Conservation (phyloP, 148 eudicot genomes). For the Bassia scoparia region DNA sequence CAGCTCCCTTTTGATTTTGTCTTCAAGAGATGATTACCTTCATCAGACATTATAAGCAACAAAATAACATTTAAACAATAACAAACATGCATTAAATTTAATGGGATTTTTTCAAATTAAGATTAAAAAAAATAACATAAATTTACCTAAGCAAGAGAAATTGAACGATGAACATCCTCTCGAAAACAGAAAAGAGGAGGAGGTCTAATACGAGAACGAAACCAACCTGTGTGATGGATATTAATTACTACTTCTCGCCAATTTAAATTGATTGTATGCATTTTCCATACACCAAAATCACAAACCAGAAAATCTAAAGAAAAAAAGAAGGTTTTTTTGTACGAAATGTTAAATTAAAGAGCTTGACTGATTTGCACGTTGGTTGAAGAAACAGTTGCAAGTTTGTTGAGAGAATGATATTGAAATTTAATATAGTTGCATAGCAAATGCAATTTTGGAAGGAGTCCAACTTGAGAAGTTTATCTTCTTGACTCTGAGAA, state of each 20-base stretch:
- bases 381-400: background rate
- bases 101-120: background rate
- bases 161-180: slow-evolving; percentile 34
- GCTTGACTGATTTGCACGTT: background rate
- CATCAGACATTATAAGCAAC: slow-evolving; percentile 43
- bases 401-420: background rate
- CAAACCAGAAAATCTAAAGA: background rate
- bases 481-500: too few relatives aligned
- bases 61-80: slow-evolving; percentile 2
- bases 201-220: slow-evolving; percentile 18
- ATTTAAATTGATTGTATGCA: slow-evolving; percentile 6
- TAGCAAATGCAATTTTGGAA: too few relatives aligned
- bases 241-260: background rate
- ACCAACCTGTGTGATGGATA: background rate
- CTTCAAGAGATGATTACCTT: slow-evolving; percentile 48
- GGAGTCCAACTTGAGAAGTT: too few relatives aligned
- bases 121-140: background rate
- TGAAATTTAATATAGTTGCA: background rate
- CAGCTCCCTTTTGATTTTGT: slow-evolving; percentile 39
- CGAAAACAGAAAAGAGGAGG: slow-evolving; percentile 9
- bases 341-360: background rate
- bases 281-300: slow-evolving; percentile 21
- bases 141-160: slow-evolving; percentile 36
- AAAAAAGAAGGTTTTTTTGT: background rate
- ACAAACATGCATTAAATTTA: background rate